These are phyloP conservation scores for Cyclostephanos tholiformis DNA, from an alignment of 108 stramenopile genomes.

Conservation along the genomic window DNA sequence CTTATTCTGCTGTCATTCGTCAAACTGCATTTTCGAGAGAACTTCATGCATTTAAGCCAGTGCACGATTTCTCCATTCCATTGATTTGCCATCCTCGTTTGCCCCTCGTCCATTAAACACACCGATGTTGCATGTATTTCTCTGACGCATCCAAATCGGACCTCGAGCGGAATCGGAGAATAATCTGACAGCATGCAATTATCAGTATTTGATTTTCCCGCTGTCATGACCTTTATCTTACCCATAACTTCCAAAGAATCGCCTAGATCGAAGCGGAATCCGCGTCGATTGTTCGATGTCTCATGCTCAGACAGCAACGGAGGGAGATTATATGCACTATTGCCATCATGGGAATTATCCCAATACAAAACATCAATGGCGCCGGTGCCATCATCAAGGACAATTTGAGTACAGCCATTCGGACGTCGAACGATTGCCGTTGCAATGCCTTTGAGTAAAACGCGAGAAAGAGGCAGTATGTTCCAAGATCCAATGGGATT, in stretches of 20 bases:
- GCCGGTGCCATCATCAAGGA: slow-evolving; percentile 89
- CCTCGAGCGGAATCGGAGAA: slow-evolving; percentile 30
- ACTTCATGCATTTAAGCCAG: slow-evolving; percentile 50
- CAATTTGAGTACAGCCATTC: slow-evolving; percentile 56
- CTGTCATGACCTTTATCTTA: slow-evolving; percentile 59
- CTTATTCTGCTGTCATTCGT: slow-evolving; percentile 11
- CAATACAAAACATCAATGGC: slow-evolving; percentile 74
- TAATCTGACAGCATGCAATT: slow-evolving; percentile 38
- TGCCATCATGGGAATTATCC: slow-evolving; percentile 25
- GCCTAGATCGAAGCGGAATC: slow-evolving; percentile 46
- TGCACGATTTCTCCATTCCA: slow-evolving; percentile 44
- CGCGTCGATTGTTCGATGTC: neutral
- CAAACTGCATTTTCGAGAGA: slow-evolving; percentile 11
- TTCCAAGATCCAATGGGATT: slow-evolving; percentile 12
- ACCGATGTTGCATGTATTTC: slow-evolving; percentile 53
- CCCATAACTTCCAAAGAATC: slow-evolving; percentile 63
- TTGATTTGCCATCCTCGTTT: slow-evolving; percentile 14
- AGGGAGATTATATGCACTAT: slow-evolving; percentile 24
- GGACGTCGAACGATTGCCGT: slow-evolving; percentile 56
- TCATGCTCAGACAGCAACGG: slow-evolving; percentile 28
- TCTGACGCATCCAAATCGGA: slow-evolving; percentile 43
- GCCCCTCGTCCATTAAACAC: slow-evolving; percentile 12
- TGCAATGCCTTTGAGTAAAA: slow-evolving; percentile 65
- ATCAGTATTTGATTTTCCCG: slow-evolving; percentile 11
- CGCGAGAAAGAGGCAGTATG: slow-evolving; percentile 69